Percentiles rank a stretch among this genome's conserved stretches.
Conservation (phyloP, 805 yeast species). For the Barnettozyma botsteinii region DNA sequence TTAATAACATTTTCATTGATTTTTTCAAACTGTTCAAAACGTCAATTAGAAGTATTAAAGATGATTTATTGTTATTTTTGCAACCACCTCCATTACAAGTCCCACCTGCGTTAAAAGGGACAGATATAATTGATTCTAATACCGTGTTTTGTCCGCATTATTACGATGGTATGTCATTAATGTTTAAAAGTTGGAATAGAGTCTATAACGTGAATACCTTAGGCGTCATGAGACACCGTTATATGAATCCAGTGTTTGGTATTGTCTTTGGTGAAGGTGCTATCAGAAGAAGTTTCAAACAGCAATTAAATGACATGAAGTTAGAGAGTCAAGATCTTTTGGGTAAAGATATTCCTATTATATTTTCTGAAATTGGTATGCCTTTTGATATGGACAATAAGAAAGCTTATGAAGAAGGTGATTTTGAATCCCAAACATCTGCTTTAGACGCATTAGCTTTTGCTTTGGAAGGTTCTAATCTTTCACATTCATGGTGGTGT, state of each 20-base stretch:
- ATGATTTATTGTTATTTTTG: conserved; percentile 50
- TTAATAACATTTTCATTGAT: conserved; percentile 59
- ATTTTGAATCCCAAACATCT: conserved; percentile 64
- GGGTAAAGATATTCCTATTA: conserved; percentile 62
- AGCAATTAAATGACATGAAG: conserved; percentile 62
- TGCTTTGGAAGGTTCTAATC: conserved; percentile 69
- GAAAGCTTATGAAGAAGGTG: conserved; percentile 59
- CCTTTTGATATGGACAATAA: conserved; percentile 93
- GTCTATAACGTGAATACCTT: conserved; percentile 81
- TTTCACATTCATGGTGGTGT: conserved; percentile 83
- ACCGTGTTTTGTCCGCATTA: conserved; percentile 84
- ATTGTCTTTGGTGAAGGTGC: conserved; percentile 77
- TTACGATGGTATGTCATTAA: conserved; percentile 89
- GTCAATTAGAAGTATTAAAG: conserved; percentile 41
- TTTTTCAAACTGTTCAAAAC: conserved; percentile 48
- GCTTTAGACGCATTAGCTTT: conserved; percentile 79
- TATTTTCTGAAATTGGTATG: conserved; percentile 95
- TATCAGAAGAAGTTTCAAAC: conserved; percentile 64
- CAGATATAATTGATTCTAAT: conserved; percentile 47
- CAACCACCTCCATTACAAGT: conserved; percentile 78
- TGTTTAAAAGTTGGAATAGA: conserved; percentile 88
- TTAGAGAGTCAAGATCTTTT: conserved; percentile 55
- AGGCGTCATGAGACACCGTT: conserved; percentile 77
- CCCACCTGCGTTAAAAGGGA: conserved; percentile 60
- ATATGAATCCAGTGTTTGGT: conserved; percentile 65